A percentile compares a stretch with the other conserved stretches of the same genome.
Evolutionary conservation across 495 filamentous ascomycete genomes (phyloP).

Genomic region (Trichodelitschia bisporula): DNA sequence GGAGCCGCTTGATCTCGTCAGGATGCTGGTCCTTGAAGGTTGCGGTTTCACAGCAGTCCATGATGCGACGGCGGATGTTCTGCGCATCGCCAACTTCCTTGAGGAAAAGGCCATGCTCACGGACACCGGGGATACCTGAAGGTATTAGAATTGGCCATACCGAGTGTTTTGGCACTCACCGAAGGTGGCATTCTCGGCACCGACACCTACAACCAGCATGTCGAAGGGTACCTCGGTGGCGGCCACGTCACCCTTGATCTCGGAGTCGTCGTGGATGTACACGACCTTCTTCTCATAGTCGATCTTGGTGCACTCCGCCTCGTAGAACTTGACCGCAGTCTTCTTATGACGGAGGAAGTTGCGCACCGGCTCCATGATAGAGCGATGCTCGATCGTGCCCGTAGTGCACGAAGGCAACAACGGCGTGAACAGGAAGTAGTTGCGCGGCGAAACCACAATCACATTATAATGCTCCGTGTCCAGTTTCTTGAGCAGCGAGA

Average conservation of each 20-base stretch:
- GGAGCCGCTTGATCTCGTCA: slow-evolving; percentile 74
- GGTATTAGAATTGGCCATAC: neutral
- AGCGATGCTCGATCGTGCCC: slow-evolving; percentile 91
- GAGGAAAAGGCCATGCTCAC: slow-evolving; percentile 88
- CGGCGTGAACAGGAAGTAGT: slow-evolving; percentile 99
- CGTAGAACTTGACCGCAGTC: slow-evolving; percentile 80
- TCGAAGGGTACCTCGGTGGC: slow-evolving; percentile 88
- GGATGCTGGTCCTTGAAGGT: slow-evolving; percentile 91
- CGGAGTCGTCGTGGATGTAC: slow-evolving; percentile 72
- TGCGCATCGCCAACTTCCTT: slow-evolving; percentile 96
- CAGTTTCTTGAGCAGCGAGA: slow-evolving; percentile 92
- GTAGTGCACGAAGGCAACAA: slow-evolving; percentile 92
- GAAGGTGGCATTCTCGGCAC: slow-evolving; percentile 96
- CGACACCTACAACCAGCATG: slow-evolving; percentile 92
- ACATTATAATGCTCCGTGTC: slow-evolving; percentile 99
- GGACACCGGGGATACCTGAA: slow-evolving; percentile 72
- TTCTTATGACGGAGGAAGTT: slow-evolving; percentile 87
- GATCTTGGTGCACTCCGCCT: slow-evolving; percentile 92
- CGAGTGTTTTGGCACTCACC: slow-evolving; percentile 23
- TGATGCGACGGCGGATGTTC: slow-evolving; percentile 87
- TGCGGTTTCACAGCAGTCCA: slow-evolving; percentile 97
- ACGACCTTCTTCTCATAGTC: slow-evolving; percentile 79
- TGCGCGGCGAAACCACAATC: slow-evolving; percentile 82
- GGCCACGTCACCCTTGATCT: slow-evolving; percentile 62
- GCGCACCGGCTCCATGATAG: slow-evolving; percentile 96